phyloP scores from a whole-genome alignment of 2,329 filamentous ascomycete genomes.

The Aspergillus brunneoviolaceus region DNA sequence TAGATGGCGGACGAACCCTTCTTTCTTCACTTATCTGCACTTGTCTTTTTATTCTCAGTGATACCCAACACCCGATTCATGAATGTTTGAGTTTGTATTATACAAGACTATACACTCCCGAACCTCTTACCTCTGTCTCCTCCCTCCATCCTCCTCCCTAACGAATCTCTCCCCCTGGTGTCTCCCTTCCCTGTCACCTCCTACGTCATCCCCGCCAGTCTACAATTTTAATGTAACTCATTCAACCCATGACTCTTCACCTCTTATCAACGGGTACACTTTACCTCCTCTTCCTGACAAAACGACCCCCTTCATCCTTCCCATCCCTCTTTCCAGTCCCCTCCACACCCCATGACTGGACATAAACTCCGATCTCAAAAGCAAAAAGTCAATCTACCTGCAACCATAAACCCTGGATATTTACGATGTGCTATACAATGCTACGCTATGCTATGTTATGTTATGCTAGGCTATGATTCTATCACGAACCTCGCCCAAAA shows the following conservation, averaged over 20 bases:
- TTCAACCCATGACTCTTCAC: background rate
- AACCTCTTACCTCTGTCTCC: background rate
- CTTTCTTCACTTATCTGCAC: slow-evolving; percentile 1
- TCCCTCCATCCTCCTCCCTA: background rate
- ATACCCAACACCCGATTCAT: slow-evolving; percentile 28
- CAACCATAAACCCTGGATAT: background rate
- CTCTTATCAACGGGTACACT: background rate
- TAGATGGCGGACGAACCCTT: slow-evolving; percentile 15
- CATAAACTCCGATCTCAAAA: background rate
- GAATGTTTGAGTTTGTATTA: slow-evolving; percentile 29
- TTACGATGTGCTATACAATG: background rate
- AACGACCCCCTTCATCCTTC: no score
- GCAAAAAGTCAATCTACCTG: background rate
- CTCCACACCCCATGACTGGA: background rate
- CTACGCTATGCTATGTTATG: no score
- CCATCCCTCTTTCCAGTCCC: background rate
- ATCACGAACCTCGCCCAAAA: background rate
- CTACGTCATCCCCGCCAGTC: background rate
- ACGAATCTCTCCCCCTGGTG: background rate
- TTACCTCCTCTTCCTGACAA: background rate
- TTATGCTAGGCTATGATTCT: background rate
- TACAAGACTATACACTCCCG: slow-evolving; percentile 11
- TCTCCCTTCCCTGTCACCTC: background rate
- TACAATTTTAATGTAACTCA: background rate
- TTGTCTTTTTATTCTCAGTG: slow-evolving; percentile 15